Percentiles rank a stretch among this genome's conserved stretches.
Conservation (phyloP, 768 basidiomycete species). For the Erythrobasidium yunnanense region DNA sequence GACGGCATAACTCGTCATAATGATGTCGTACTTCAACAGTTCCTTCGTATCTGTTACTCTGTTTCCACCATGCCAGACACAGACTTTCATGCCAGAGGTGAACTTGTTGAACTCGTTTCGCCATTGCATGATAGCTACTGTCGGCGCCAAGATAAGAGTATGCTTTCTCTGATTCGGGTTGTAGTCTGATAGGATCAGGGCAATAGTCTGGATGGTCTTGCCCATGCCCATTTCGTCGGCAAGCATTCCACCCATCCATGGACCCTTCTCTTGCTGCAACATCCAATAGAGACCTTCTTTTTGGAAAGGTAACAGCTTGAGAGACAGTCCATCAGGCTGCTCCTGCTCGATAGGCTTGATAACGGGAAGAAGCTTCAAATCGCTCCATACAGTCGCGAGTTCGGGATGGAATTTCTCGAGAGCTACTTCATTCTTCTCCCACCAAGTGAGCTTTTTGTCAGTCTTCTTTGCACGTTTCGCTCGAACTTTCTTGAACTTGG, state of each 20-base stretch:
- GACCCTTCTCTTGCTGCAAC: slow-evolving; percentile 74
- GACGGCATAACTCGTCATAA: slow-evolving; percentile 63
- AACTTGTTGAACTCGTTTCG: slow-evolving; percentile 80
- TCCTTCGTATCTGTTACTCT: slow-evolving; percentile 58
- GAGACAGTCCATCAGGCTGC: slow-evolving; percentile 73
- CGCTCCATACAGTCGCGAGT: slow-evolving; percentile 73
- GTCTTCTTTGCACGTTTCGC: background rate
- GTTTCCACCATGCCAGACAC: slow-evolving; percentile 66
- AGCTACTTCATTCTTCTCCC: slow-evolving; percentile 25
- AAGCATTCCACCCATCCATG: slow-evolving; percentile 65
- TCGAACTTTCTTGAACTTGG: slow-evolving; percentile 12
- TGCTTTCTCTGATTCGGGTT: slow-evolving; percentile 49
- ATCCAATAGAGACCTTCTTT: slow-evolving; percentile 92
- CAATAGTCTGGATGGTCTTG: slow-evolving; percentile 93
- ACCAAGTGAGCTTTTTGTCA: background rate
- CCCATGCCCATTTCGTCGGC: slow-evolving; percentile 81
- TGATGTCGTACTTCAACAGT: slow-evolving; percentile 77
- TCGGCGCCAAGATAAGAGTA: slow-evolving; percentile 73
- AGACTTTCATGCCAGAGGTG: slow-evolving; percentile 60
- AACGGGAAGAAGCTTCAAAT: slow-evolving; percentile 56
- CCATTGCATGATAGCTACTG: slow-evolving; percentile 62
- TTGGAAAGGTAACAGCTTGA: slow-evolving; percentile 84
- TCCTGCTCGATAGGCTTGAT: slow-evolving; percentile 59
- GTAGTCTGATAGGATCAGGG: slow-evolving; percentile 67
- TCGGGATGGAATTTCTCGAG: slow-evolving; percentile 23